Evolutionary conservation across 768 basidiomycete genomes (phyloP), one percentile per base, ranked within the genome.

Genomic region (Mycena belliarum): DNA sequence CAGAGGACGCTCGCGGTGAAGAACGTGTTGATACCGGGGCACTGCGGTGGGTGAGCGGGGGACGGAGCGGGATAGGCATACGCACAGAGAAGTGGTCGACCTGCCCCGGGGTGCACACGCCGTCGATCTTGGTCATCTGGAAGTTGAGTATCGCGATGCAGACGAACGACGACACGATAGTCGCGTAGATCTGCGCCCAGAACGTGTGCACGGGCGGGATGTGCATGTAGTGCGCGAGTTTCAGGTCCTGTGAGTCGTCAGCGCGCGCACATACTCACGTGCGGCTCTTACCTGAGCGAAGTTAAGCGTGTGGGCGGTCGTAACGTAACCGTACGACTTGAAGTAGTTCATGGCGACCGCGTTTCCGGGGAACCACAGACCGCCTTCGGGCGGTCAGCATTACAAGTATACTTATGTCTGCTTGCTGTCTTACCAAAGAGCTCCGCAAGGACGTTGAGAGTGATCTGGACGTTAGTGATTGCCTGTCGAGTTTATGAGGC

Each of bases 361-460:
- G 68, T 75, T 55, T 60, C 77, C 55, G 41, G 68, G 66, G 49
- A 73, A 66, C 63, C 69, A 67, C 25, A 69, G 60, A 24, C 61
- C 61, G 21, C 64, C 42, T 43, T 51, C 11, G 15, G 16, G 8
- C 11, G 15, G 15, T 35, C 12, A 32, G 8, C 35, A 16, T 35
- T 32, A 12, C 35, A 35, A 35, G 35, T n/a, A n/a, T n/a, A n/a
- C n/a, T n/a, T n/a, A n/a, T n/a, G n/a, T n/a, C 35, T 35, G 35
- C 8, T 4, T 3, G 35, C 5, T 10, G 16, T 35, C n/a, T 55
- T 58, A 41, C 65, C 65, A 14, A 66, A 72, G 55, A 77, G 67
- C 65, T 79, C 76, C 11, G 76, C 74, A 16, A 77, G 69, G 38
- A 72, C 68, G 55, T 75, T 74, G 24, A 76, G 65, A 16, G 69